A percentile compares a stretch with the other conserved stretches of the same genome.
Evolutionary conservation across 2,329 filamentous ascomycete species (phyloP).

Genomic region (Venturia aucupariae): DNA sequence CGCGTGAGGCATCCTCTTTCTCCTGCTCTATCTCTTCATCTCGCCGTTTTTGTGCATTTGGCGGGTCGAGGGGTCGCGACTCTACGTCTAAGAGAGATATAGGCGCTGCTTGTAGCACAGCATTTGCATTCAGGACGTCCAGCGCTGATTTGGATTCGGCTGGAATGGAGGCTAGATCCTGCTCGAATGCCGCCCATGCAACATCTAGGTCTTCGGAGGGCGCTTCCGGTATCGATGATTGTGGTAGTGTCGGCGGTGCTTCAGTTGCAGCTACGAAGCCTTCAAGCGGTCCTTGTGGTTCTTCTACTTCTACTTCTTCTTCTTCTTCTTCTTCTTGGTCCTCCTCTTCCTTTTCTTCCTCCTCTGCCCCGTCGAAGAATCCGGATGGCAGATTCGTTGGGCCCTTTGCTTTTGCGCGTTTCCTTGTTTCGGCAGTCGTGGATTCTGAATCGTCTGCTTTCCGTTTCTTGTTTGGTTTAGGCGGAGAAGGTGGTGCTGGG

Average conservation of each 20-base stretch:
- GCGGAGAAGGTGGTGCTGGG: conserved; percentile 1
- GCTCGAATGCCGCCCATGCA: conserved; percentile 82
- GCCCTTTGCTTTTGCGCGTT: conserved; percentile 4
- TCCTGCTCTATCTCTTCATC: conserved; percentile 40
- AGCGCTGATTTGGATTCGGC: conserved; percentile 20
- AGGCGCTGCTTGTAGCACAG: conserved; percentile 37
- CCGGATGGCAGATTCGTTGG: conserved; percentile 2
- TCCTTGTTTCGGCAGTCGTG: background rate
- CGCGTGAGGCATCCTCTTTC: conserved; percentile 37
- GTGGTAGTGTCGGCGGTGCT: conserved; percentile 5
- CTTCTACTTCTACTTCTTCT: background rate
- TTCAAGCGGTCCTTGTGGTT: background rate
- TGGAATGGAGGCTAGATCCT: conserved; percentile 53
- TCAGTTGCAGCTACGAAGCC: conserved; percentile 7
- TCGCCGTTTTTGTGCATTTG: conserved; percentile 33
- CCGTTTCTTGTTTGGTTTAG: conserved; percentile 14
- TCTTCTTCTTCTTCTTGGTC: background rate
- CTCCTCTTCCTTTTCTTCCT: background rate
- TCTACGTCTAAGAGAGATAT: conserved; percentile 36
- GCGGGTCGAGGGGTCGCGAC: background rate
- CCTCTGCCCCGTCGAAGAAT: conserved; percentile 9
- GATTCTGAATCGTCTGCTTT: conserved; percentile 12
- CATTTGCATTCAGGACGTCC: conserved; percentile 23
- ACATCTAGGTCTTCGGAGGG: conserved; percentile 52
- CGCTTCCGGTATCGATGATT: background rate